A percentile compares a stretch with the other conserved stretches of the same genome.
Evolutionary conservation across 768 basidiomycete species (phyloP).

Genomic region (Gautieria morchelliformis): DNA sequence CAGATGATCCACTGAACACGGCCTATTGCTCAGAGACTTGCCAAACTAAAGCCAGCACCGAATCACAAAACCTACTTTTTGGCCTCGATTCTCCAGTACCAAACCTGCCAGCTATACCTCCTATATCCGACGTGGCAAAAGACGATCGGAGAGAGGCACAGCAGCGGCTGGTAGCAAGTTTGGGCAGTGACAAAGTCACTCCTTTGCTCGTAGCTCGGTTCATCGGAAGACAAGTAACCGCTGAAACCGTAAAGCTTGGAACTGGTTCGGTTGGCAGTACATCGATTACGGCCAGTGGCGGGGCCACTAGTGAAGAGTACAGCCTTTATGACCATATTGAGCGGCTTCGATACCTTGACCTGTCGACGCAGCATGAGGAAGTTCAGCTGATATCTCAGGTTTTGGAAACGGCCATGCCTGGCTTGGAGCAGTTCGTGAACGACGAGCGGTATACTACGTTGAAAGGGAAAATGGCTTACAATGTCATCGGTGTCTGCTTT

Average conservation of each 20-base stretch:
- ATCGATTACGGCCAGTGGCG: not conserved
- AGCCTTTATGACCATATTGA: constrained; percentile 69
- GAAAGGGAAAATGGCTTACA: constrained; percentile 66
- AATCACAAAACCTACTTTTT: constrained; percentile 65
- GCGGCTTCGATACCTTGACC: constrained; percentile 57
- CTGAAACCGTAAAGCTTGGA: constrained; percentile 52
- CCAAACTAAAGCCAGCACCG: constrained; percentile 40
- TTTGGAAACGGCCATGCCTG: constrained; percentile 53
- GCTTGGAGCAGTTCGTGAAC: constrained; percentile 60
- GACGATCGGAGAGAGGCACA: constrained; percentile 52
- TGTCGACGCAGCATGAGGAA: constrained; percentile 40
- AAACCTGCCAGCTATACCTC: constrained; percentile 19
- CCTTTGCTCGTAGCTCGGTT: constrained; percentile 61
- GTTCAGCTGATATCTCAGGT: constrained; percentile 41
- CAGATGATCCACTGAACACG: constrained; percentile 43
- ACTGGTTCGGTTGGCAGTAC: constrained; percentile 11
- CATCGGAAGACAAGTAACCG: constrained; percentile 60
- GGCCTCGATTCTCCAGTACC: constrained; percentile 56
- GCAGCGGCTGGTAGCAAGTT: constrained; percentile 41
- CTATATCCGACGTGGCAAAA: constrained; percentile 22
- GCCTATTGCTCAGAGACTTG: constrained; percentile 71
- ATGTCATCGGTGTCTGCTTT: constrained; percentile 65
- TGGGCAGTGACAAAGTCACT: constrained; percentile 36
- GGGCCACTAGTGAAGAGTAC: constrained; percentile 34
- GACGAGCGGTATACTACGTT: constrained; percentile 53